These are phyloP conservation scores for Dipodascus albidus DNA, from an alignment of 805 yeast species.

Conservation along the genomic window DNA sequence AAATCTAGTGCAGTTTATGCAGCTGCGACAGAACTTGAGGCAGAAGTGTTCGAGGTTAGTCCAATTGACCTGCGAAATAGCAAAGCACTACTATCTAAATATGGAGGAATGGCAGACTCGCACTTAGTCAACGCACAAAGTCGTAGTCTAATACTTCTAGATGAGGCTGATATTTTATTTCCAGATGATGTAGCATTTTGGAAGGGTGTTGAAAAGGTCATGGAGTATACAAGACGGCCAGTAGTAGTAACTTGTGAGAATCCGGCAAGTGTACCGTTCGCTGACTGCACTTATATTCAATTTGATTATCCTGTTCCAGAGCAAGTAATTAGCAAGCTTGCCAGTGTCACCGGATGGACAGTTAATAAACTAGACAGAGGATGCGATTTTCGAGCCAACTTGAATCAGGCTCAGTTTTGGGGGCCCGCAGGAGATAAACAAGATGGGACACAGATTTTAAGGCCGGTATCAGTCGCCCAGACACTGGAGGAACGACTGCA, in stretches of 20 bases:
- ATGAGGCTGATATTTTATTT: slow-evolving; percentile 75
- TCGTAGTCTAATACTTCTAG: slow-evolving; percentile 47
- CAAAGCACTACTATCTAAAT: slow-evolving; percentile 49
- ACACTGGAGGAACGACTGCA: not conserved
- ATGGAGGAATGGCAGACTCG: slow-evolving; percentile 76
- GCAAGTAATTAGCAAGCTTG: slow-evolving; percentile 6
- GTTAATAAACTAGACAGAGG: slow-evolving; percentile 14
- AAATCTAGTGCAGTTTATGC: slow-evolving; percentile 68
- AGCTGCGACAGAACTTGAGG: slow-evolving; percentile 46
- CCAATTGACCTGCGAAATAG: slow-evolving; percentile 62
- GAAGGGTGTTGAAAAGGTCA: slow-evolving; percentile 51
- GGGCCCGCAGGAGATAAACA: slow-evolving; percentile 13
- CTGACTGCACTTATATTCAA: slow-evolving; percentile 21
- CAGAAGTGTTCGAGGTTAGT: slow-evolving; percentile 74
- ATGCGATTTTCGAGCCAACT: slow-evolving; percentile 20
- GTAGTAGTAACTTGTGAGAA: slow-evolving; percentile 55
- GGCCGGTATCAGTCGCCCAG: too few relatives aligned
- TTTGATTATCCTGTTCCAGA: slow-evolving; percentile 24
- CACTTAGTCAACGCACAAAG: slow-evolving; percentile 49
- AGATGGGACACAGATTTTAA: not conserved
- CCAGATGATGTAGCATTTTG: slow-evolving; percentile 75
- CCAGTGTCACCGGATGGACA: slow-evolving; percentile 10
- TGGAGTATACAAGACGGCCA: slow-evolving; percentile 55
- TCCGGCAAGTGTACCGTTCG: slow-evolving; percentile 15
- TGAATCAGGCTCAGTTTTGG: slow-evolving; percentile 24